These are phyloP conservation scores for Lathyrus sativus DNA, from an alignment of 306 rosid genomes.

Conservation along the genomic window DNA sequence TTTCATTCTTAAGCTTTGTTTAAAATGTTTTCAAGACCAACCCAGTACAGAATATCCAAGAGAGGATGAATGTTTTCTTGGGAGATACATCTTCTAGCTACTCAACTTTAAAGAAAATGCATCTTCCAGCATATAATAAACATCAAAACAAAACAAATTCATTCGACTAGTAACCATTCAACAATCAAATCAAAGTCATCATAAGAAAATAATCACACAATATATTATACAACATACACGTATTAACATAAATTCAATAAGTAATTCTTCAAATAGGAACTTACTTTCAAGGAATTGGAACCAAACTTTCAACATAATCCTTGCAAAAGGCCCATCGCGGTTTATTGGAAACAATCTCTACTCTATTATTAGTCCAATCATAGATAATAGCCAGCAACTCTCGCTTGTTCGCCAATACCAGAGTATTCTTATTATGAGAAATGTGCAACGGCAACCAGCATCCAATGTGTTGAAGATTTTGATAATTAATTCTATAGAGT, in stretches of 20 bases:
- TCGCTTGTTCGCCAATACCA: not conserved
- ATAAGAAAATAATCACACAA: not conserved
- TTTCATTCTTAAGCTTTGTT: not conserved
- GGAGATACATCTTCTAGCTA: too few relatives aligned
- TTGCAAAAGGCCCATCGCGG: not conserved
- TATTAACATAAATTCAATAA: not conserved
- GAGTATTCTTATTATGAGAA: not conserved
- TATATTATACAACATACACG: not conserved
- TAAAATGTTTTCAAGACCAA: not conserved
- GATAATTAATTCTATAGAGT: not conserved
- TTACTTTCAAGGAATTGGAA: not conserved
- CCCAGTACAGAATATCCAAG: not conserved
- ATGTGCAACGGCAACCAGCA: not conserved
- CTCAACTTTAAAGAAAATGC: not conserved
- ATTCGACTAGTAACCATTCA: not conserved
- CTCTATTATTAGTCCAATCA: not conserved
- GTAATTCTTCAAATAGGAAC: not conserved
- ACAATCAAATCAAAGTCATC: not conserved
- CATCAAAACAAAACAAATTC: not conserved
- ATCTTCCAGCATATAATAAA: not conserved
- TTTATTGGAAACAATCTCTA: not conserved
- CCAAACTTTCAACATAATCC: conserved; percentile 18
- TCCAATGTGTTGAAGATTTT: not conserved
- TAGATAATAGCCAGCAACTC: not conserved
- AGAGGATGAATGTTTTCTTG: not conserved